Percentiles rank a stretch among this genome's conserved stretches.
phyloP scores from a whole-genome alignment of 1,284 basidiomycete species.

The Ustilago lituana region DNA sequence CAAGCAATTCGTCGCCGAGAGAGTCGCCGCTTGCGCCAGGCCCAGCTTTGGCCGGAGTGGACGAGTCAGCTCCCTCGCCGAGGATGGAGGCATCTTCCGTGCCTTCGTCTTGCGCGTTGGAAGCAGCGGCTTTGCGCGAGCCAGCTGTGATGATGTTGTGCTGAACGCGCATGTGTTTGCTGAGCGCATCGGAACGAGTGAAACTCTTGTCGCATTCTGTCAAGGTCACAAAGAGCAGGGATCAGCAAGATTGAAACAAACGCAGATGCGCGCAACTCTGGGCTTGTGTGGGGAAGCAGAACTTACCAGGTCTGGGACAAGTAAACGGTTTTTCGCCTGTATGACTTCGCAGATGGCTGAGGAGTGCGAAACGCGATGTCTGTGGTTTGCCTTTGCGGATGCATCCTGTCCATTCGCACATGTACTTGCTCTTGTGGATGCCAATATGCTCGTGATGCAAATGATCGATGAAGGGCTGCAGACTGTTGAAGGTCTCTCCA shows the following conservation, averaged over 20 bases:
- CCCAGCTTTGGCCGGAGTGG: conserved; percentile 12
- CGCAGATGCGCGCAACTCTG: not conserved
- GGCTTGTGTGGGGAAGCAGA: not conserved
- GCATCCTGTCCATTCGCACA: conserved; percentile 88
- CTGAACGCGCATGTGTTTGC: conserved; percentile 88
- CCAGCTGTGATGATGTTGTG: conserved; percentile 71
- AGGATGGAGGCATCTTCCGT: conserved; percentile 33
- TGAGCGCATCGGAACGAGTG: conserved; percentile 87
- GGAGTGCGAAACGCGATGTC: conserved; percentile 84
- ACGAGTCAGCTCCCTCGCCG: conserved; percentile 14
- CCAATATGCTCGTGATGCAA: conserved; percentile 81
- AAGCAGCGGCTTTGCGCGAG: conserved; percentile 29
- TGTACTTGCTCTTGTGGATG: conserved; percentile 84
- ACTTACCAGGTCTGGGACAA: conserved; percentile 79
- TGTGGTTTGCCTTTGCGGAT: conserved; percentile 80
- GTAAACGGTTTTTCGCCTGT: conserved; percentile 91
- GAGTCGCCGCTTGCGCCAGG: conserved; percentile 20
- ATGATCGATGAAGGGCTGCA: conserved; percentile 79
- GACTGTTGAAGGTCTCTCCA: conserved; percentile 75
- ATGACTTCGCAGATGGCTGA: conserved; percentile 81
- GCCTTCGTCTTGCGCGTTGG: conserved; percentile 16
- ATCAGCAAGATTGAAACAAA: not conserved
- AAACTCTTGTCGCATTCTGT: conserved; percentile 91
- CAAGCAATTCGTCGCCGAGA: conserved; percentile 53
- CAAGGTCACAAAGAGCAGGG: not conserved